phyloP scores from a whole-genome alignment of 257 asterid genomes.

The Ajuga chamaepitys region DNA sequence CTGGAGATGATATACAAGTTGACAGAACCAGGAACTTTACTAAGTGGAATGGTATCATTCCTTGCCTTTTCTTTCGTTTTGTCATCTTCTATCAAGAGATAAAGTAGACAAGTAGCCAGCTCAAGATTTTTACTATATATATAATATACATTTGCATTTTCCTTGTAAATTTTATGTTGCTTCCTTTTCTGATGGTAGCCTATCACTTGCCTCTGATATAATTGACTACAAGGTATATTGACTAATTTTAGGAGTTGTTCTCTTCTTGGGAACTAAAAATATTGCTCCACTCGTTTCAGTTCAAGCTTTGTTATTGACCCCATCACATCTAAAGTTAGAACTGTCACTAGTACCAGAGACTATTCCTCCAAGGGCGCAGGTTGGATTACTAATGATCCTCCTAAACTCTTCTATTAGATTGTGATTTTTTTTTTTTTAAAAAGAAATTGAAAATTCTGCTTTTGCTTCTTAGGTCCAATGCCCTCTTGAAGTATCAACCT shows the following conservation, averaged over 20 bases:
- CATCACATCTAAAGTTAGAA: no score
- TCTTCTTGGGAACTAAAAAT: constrained; percentile 90
- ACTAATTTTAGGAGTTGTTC: constrained; percentile 38
- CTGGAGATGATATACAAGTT: constrained; percentile 90
- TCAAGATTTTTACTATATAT: constrained; percentile 7
- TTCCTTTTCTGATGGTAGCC: constrained; percentile 1
- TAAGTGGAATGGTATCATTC: constrained; percentile 72
- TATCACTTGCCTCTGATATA: constrained; percentile 20
- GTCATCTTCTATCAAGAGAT: not conserved
- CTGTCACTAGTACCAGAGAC: constrained; percentile 85
- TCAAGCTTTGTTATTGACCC: constrained; percentile 68
- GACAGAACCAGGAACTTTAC: constrained; percentile 68
- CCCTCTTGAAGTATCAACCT: no score
- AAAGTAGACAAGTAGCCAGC: constrained; percentile 9
- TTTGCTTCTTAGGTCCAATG: no score
- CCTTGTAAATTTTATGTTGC: constrained; percentile 4
- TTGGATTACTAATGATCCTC: no score
- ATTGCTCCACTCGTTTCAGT: constrained; percentile 74
- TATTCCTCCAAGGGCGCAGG: constrained; percentile 98
- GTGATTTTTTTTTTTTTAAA: no score
- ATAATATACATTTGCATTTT: not conserved
- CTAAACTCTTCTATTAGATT: no score
- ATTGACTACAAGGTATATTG: constrained; percentile 34
- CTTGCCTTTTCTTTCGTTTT: constrained; percentile 5
- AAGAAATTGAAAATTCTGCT: no score